These are phyloP conservation scores for Stephania japonica DNA, from an alignment of 164 flowering plant species.

Conservation along the genomic window DNA sequence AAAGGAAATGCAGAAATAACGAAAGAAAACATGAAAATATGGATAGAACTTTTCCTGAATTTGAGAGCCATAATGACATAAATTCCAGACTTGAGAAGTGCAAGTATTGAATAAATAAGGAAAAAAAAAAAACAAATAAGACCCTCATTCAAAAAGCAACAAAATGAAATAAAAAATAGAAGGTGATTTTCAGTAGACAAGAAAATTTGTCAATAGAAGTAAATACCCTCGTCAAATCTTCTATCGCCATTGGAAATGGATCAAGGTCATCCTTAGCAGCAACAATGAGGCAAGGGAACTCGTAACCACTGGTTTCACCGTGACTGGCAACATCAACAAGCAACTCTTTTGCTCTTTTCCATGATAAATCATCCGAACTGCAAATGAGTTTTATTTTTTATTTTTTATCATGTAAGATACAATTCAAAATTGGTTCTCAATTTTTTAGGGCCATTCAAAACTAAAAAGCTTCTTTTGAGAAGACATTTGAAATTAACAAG, in stretches of 20 bases:
- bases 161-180: background rate
- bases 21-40: background rate
- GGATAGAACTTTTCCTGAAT: background rate
- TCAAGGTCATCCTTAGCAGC: conserved; percentile 91
- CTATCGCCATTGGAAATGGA: conserved; percentile 59
- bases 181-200: background rate
- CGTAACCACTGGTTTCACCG: conserved; percentile 76
- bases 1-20: background rate
- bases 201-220: background rate
- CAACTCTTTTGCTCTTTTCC: conserved; percentile 73
- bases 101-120: background rate
- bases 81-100: background rate
- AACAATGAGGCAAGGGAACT: conserved; percentile 88
- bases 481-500: no score
- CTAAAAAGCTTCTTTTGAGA: no score
- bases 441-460: background rate
- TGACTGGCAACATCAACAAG: conserved; percentile 81
- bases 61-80: background rate
- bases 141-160: background rate
- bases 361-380: conserved; percentile 79
- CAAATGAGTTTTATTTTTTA: conserved; percentile 5
- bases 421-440: background rate
- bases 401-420: background rate
- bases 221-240: conserved; percentile 64
- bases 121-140: background rate